Percentiles rank a stretch among this genome's conserved stretches.
Evolutionary conservation across 1,284 basidiomycete species (phyloP).

Genomic region (Ceratobasidium sp.): DNA sequence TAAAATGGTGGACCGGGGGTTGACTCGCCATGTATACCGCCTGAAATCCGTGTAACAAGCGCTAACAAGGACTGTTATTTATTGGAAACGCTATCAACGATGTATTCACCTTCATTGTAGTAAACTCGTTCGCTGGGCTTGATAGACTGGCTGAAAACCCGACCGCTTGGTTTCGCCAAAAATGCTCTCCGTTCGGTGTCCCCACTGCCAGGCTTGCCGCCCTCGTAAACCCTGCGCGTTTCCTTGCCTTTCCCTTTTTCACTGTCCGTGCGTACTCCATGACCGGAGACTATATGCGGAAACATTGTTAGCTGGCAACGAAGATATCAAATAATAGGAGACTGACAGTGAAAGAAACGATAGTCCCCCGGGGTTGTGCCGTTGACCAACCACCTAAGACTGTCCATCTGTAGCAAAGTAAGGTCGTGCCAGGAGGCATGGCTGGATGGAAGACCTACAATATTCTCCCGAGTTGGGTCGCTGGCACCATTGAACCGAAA

Average conservation of each 20-base stretch:
- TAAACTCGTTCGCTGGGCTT: background rate
- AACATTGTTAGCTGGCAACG: background rate
- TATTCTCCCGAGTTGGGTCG: background rate
- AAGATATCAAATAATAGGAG: background rate
- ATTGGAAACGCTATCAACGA: background rate
- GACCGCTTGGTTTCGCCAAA: background rate
- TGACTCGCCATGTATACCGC: background rate
- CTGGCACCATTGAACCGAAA: background rate
- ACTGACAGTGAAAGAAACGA: conserved; percentile 8
- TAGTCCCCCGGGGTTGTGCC: background rate
- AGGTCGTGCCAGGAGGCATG: background rate
- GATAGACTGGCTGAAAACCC: background rate
- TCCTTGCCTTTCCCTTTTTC: background rate
- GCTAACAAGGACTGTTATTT: background rate
- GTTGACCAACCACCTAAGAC: background rate
- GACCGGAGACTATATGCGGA: background rate
- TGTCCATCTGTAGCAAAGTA: background rate
- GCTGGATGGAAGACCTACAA: background rate
- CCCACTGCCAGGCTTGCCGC: background rate
- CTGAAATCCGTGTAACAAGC: background rate
- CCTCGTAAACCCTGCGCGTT: background rate
- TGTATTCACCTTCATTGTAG: background rate
- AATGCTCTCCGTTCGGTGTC: background rate
- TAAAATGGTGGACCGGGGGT: background rate
- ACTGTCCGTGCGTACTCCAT: background rate